A percentile compares a stretch with the other conserved stretches of the same genome.
phyloP scores from a whole-genome alignment of 257 asterid species.

The Fraxinus quadrangulata region DNA sequence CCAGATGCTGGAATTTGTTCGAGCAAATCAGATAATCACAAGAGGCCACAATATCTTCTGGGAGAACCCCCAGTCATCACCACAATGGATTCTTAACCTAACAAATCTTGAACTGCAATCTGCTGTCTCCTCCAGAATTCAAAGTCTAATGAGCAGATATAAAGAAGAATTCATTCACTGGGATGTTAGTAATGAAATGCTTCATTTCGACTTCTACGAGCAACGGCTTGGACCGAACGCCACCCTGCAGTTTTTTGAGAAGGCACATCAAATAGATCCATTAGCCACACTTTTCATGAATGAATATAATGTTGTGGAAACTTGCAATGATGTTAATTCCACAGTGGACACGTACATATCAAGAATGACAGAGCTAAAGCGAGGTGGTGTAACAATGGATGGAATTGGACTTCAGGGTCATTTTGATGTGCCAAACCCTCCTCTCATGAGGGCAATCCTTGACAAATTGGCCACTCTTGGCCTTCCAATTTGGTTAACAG shows the following conservation, averaged over 20 bases:
- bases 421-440: slow-evolving; percentile 45
- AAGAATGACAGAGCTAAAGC: slow-evolving; percentile 38
- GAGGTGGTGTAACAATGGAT: slow-evolving; percentile 41
- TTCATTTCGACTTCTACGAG: slow-evolving; percentile 42
- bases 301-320: slow-evolving; percentile 54
- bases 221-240: slow-evolving; percentile 45
- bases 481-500: slow-evolving; percentile 59
- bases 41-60: slow-evolving; percentile 53
- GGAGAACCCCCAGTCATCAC: slow-evolving; percentile 40
- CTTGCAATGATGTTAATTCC: slow-evolving; percentile 43
- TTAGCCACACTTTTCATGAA: slow-evolving; percentile 51
- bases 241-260: slow-evolving; percentile 36
- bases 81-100: slow-evolving; percentile 45
- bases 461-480: slow-evolving; percentile 56
- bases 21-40: slow-evolving; percentile 37
- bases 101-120: slow-evolving; percentile 28
- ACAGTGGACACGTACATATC: slow-evolving; percentile 46
- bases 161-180: slow-evolving; percentile 48
- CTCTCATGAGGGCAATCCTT: slow-evolving; percentile 46
- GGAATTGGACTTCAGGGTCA: slow-evolving; percentile 59
- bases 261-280: slow-evolving; percentile 44
- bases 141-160: slow-evolving; percentile 39
- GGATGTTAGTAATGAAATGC: slow-evolving; percentile 50
- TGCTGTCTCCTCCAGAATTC: slow-evolving; percentile 43
- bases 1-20: slow-evolving; percentile 41